A percentile compares a stretch with the other conserved stretches of the same genome.
These are phyloP conservation scores for Leishmania tarentolae DNA, from an alignment of 208 protist genomes.

Conservation along the genomic window DNA sequence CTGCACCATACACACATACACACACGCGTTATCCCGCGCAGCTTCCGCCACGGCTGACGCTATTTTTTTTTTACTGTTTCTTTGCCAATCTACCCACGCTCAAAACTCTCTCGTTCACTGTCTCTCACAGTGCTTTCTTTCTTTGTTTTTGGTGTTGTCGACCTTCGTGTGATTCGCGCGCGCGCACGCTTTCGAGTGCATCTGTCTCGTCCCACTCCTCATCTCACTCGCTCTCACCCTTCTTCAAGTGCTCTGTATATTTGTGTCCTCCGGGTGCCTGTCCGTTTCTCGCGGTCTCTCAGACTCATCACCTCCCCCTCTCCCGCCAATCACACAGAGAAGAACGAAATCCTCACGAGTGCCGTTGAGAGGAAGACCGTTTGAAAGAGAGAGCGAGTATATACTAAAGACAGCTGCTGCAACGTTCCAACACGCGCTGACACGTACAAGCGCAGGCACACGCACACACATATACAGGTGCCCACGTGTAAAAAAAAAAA, in stretches of 20 bases:
- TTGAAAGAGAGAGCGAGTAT: neutral
- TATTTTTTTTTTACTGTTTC: neutral
- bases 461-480: neutral
- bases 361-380: neutral
- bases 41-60: neutral
- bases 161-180: neutral
- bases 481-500: neutral
- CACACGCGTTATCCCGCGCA: neutral
- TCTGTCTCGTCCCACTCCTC: neutral
- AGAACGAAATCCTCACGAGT: neutral
- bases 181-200: neutral
- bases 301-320: neutral
- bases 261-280: neutral
- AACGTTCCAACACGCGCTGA: slow-evolving; percentile 1
- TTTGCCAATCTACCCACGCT: neutral
- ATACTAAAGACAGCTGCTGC: neutral
- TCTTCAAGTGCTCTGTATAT: neutral
- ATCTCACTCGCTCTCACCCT: neutral
- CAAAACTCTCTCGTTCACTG: neutral
- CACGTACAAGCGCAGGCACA: too few relatives aligned
- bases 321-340: neutral
- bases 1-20: neutral
- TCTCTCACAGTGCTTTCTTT: neutral
- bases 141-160: neutral
- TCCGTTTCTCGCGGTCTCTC: neutral